Evolutionary conservation across 352 stramenopile genomes (phyloP).

Genomic region (Elongisporangium senticosum): DNA sequence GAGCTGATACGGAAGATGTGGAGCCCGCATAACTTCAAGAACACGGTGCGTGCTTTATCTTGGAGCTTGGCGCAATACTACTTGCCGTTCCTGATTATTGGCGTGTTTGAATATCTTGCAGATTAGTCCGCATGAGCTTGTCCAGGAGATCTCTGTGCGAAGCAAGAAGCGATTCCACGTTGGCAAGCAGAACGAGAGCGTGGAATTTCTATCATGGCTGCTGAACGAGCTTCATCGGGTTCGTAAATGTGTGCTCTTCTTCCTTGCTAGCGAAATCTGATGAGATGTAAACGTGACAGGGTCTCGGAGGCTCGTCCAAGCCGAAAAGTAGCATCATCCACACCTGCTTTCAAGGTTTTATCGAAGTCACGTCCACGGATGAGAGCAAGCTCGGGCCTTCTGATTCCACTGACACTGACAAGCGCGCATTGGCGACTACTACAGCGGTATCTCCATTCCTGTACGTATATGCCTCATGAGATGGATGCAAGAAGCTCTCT

Average conservation of each 20-base stretch:
- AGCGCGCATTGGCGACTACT: constrained; percentile 18
- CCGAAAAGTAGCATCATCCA: constrained; percentile 91
- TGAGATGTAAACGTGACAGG: constrained; percentile 23
- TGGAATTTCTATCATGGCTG: constrained; percentile 97
- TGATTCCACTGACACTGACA: constrained; percentile 24
- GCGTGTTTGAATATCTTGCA: constrained; percentile 13
- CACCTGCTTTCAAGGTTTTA: constrained; percentile 94
- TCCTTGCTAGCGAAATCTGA: constrained; percentile 1
- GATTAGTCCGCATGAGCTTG: constrained; percentile 95
- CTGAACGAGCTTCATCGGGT: constrained; percentile 92
- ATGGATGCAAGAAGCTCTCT: not conserved
- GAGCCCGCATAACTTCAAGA: constrained; percentile 98
- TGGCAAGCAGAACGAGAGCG: constrained; percentile 90
- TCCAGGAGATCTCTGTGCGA: constrained; percentile 92
- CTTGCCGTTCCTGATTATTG: no score
- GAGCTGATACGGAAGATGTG: constrained; percentile 98
- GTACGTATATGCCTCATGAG: constrained; percentile 19
- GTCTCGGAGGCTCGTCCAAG: constrained; percentile 80
- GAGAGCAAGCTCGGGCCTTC: constrained; percentile 33
- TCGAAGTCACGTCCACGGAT: constrained; percentile 89
- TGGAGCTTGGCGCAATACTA: not conserved
- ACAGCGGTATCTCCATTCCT: constrained; percentile 59
- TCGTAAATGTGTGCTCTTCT: constrained; percentile 6
- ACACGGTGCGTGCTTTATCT: constrained; percentile 73
- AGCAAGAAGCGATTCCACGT: constrained; percentile 97